phyloP scores from a whole-genome alignment of 768 basidiomycete species.

The Leccinum pellstonianum region DNA sequence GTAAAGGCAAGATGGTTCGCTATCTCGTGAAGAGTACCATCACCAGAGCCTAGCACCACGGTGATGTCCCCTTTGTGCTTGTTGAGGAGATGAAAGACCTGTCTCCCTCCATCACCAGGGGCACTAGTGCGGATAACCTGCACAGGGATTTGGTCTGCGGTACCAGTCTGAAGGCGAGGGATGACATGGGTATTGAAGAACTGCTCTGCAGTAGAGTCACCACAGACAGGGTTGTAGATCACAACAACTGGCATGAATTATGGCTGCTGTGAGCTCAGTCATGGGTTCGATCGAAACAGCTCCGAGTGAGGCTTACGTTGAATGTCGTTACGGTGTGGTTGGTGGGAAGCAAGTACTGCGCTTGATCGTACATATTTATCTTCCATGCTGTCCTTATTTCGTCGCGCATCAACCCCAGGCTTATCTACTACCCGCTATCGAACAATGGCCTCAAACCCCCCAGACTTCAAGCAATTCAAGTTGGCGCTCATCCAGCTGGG shows the following conservation, averaged over 20 bases:
- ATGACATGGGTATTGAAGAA: conserved; percentile 63
- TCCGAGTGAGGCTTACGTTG: conserved; percentile 8
- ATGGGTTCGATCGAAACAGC: neutral
- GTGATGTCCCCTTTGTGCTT: conserved; percentile 35
- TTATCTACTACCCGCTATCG: conserved; percentile 1
- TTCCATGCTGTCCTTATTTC: conserved; percentile 18
- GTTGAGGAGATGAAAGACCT: conserved; percentile 43
- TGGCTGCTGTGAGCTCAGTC: neutral
- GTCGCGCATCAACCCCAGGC: conserved; percentile 3
- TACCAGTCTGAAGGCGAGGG: conserved; percentile 49
- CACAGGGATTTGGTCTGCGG: conserved; percentile 32
- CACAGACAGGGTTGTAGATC: conserved; percentile 77
- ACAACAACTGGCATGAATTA: conserved; percentile 52
- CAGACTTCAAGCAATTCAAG: conserved; percentile 66
- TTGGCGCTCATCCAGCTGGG: conserved; percentile 92
- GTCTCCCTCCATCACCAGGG: conserved; percentile 52
- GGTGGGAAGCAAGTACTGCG: neutral
- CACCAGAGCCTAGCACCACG: conserved; percentile 75
- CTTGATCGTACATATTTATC: neutral
- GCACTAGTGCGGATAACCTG: conserved; percentile 49
- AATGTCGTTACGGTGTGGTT: neutral
- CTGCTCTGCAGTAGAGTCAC: conserved; percentile 51
- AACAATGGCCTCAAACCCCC: conserved; percentile 33
- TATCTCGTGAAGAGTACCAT: conserved; percentile 91
- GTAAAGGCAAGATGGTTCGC: conserved; percentile 53